Percentiles rank a stretch among this genome's conserved stretches.
phyloP scores from a whole-genome alignment of 495 filamentous ascomycete species.

The Bacidia gigantensis region DNA sequence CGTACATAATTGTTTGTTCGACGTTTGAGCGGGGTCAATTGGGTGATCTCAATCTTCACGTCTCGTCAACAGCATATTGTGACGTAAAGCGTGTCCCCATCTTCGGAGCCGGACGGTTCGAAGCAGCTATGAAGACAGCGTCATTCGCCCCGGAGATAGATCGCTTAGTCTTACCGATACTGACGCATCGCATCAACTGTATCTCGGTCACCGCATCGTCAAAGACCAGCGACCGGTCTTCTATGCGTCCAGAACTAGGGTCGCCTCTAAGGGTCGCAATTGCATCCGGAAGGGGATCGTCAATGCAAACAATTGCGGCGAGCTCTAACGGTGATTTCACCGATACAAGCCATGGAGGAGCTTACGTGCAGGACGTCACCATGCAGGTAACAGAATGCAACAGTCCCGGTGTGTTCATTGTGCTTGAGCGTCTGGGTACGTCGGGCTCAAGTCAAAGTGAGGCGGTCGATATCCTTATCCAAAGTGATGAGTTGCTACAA shows the following conservation, averaged over 20 bases:
- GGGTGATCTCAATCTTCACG: conserved; percentile 59
- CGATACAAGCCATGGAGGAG: conserved; percentile 46
- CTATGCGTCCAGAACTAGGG: conserved; percentile 25
- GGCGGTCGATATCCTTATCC: conserved; percentile 48
- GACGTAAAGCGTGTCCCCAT: conserved; percentile 40
- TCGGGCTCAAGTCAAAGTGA: conserved; percentile 37
- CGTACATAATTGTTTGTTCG: conserved; percentile 75
- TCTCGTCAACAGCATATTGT: conserved; percentile 46
- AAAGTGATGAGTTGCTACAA: conserved; percentile 52
- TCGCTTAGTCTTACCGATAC: conserved; percentile 38
- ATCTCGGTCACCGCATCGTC: conserved; percentile 39
- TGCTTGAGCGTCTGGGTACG: conserved; percentile 59
- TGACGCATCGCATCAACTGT: conserved; percentile 40
- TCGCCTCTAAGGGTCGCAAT: conserved; percentile 50
- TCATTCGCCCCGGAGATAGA: conserved; percentile 37
- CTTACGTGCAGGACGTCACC: conserved; percentile 60
- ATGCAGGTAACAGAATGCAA: conserved; percentile 40
- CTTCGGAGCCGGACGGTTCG: conserved; percentile 56
- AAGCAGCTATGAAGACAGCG: conserved; percentile 35
- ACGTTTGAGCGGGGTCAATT: conserved; percentile 72
- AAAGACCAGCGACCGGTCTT: conserved; percentile 11
- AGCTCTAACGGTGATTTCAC: conserved; percentile 51
- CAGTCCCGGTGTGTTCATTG: conserved; percentile 53
- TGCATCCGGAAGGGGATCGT: conserved; percentile 55
- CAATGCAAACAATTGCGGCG: conserved; percentile 43